Evolutionary conservation across 768 basidiomycete genomes (phyloP), one percentile per base, ranked within the genome.

Genomic region (Phylloporus scabripes): DNA sequence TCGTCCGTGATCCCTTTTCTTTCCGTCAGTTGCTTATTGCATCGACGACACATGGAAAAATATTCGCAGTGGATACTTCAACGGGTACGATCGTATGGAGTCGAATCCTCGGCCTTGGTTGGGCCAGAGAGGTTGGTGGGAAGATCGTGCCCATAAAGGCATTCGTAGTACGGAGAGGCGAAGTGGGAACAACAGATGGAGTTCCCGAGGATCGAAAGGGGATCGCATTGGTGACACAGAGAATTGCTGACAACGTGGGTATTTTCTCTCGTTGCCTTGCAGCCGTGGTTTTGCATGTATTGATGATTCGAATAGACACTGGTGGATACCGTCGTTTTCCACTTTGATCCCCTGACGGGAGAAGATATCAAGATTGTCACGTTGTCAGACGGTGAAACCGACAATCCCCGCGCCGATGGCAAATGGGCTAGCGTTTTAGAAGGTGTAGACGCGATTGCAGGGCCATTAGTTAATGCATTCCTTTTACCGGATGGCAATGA

Each of bases 21-120:
- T 91, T 96, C 69, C 76, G 85, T 32, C 90, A 96, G 61, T 65
- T 96, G 24, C 78, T 94, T 39, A 78, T 95, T 4, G 76, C 73
- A 6, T 86, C 82, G 0, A 91, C 87, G 3, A 56, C 72, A 1
- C 72, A 77, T 24, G 91, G 92, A 2, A 92, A 90, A 59, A 55
- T 93, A 0, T 92, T 82, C 59, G 93, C 83, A 0, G 67, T 97
- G 37, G 92, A 96, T 57, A 85, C 88, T 1, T 78, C 81, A 9
- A 86, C 74, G 38, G 93, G 93, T 0, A 71, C 76, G 2, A 73
- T 91, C 26, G 60, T 95, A 1, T 97, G 93, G 93, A 84, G 78
- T 54, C 79, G 81, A 9, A 71, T 88, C 2, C 72, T 95, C 2
- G 87, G 89, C 0, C 71, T 86, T 24, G 87, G 85, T 2, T 83